Percentiles rank a stretch among this genome's conserved stretches.
These are phyloP conservation scores for Epicoccum nigrum DNA, from an alignment of 2,329 filamentous ascomycete genomes.

Conservation along the genomic window DNA sequence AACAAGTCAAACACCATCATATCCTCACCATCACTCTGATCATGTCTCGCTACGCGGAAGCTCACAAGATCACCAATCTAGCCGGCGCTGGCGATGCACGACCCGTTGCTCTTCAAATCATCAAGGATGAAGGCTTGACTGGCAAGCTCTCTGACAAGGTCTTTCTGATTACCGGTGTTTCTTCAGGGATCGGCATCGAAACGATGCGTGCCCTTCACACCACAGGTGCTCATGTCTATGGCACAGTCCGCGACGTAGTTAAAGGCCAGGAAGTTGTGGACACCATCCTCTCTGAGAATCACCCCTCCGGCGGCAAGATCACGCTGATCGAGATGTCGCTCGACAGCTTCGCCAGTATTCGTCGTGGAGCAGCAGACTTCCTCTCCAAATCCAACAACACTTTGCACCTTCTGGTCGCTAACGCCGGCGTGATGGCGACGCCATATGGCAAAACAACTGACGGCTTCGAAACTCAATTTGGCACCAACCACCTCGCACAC, in stretches of 20 bases:
- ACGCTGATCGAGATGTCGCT: constrained; percentile 34
- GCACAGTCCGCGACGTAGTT: constrained; percentile 47
- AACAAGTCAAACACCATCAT: not conserved
- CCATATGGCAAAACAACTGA: constrained; percentile 30
- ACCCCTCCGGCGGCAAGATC: constrained; percentile 21
- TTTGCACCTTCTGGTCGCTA: constrained; percentile 28
- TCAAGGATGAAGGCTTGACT: constrained; percentile 48
- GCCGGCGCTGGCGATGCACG: constrained; percentile 49
- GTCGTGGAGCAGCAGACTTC: constrained; percentile 26
- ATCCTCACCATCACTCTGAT: too few species aligned
- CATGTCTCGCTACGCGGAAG: constrained; percentile 23
- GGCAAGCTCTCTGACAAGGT: constrained; percentile 39
- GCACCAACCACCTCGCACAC: constrained; percentile 60
- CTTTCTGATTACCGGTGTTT: constrained; percentile 38
- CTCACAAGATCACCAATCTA: constrained; percentile 9
- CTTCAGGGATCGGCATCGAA: constrained; percentile 38
- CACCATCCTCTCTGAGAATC: constrained; percentile 22
- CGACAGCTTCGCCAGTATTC: constrained; percentile 25
- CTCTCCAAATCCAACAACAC: constrained; percentile 22
- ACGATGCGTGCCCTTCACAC: constrained; percentile 49
- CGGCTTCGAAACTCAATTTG: constrained; percentile 59
- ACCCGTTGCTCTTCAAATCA: constrained; percentile 51
- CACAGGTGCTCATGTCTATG: constrained; percentile 56
- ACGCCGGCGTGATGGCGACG: constrained; percentile 33
- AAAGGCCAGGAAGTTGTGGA: constrained; percentile 29